Conservation (phyloP, 2,329 filamentous ascomycete genomes). For the Cercospora brassicicola region DNA sequence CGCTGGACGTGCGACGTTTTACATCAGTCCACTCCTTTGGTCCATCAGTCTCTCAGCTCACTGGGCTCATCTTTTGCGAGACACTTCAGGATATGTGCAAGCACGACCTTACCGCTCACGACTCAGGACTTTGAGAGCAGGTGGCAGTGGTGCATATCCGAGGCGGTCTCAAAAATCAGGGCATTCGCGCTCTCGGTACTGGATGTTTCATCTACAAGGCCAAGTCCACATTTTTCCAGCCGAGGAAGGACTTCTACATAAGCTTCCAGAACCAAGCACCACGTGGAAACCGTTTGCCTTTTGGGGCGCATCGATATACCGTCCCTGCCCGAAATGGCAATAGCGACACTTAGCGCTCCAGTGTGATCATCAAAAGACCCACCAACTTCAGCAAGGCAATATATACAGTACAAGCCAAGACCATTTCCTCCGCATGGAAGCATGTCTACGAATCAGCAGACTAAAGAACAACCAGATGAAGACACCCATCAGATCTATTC, state of each 20-base stretch:
- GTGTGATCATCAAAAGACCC: background rate
- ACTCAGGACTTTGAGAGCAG: no score
- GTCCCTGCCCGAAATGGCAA: background rate
- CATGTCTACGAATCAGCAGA: background rate
- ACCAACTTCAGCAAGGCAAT: background rate
- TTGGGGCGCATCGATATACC: background rate
- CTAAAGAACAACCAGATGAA: background rate
- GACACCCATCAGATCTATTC: background rate
- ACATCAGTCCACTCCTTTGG: background rate
- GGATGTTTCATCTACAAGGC: background rate
- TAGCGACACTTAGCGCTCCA: background rate
- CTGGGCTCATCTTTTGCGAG: background rate
- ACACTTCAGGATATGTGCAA: background rate
- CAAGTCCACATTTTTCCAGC: background rate
- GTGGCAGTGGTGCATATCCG: background rate
- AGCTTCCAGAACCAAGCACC: background rate
- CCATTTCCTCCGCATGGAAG: background rate
- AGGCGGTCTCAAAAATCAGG: background rate
- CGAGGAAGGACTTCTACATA: background rate
- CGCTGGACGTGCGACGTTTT: background rate
- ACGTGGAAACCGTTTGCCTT: background rate
- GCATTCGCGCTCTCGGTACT: background rate
- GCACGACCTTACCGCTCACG: background rate
- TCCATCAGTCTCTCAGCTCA: background rate
- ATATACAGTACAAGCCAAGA: no score